Conservation (phyloP, 331 rosid genomes). For the Rhamnella rubrinervis region DNA sequence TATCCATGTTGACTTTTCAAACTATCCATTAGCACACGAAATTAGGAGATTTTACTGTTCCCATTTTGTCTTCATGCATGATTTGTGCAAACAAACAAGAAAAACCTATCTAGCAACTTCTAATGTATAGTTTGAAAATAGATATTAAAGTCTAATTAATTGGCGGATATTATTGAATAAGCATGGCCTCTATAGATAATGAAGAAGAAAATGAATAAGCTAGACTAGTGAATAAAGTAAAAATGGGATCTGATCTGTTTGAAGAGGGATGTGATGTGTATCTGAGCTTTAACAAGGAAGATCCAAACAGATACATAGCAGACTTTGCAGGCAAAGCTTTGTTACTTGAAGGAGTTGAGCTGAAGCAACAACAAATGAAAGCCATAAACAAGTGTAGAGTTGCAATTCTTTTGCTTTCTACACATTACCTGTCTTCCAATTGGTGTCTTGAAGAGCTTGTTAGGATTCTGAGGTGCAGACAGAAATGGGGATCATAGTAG, state of each 20-base stretch:
- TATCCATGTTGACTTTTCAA: too few relatives aligned
- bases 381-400: constrained; percentile 14
- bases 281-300: background rate
- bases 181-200: too few relatives aligned
- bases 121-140: too few relatives aligned
- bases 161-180: too few relatives aligned
- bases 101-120: too few relatives aligned
- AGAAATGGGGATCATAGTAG: constrained; percentile 10
- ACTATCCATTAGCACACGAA: too few relatives aligned
- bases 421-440: constrained; percentile 1
- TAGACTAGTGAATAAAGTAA: too few relatives aligned
- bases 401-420: constrained; percentile 6
- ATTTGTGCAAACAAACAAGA: too few relatives aligned
- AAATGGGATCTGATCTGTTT: background rate
- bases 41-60: too few relatives aligned
- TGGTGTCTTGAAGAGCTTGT: constrained; percentile 32
- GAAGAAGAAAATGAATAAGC: too few relatives aligned
- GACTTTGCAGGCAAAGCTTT: background rate
- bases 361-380: background rate
- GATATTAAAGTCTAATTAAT: too few relatives aligned
- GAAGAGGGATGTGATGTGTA: background rate
- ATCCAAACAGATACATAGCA: background rate
- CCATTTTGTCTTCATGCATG: too few relatives aligned
- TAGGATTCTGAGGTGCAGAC: constrained; percentile 9
- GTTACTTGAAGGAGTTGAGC: background rate